Percentiles rank a stretch among this genome's conserved stretches.
Conservation (phyloP, 805 yeast species). For the Starmerella apis region DNA sequence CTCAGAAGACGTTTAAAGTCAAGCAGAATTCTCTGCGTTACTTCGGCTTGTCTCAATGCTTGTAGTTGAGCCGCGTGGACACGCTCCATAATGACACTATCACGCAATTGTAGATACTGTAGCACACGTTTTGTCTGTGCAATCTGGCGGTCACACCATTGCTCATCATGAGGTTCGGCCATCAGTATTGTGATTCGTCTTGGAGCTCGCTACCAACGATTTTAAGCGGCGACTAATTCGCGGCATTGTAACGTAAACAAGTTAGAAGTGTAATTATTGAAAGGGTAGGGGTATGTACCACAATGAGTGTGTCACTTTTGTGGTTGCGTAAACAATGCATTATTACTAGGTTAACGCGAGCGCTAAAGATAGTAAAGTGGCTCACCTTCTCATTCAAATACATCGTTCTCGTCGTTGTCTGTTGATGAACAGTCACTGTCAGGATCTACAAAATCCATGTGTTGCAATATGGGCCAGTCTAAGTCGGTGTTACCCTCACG, state of each 20-base stretch:
- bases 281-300: conserved; percentile 1
- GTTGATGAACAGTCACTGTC: conserved; percentile 4
- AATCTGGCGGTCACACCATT: conserved; percentile 4
- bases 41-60: not conserved
- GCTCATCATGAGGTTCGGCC: not conserved
- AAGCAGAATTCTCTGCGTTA: not conserved
- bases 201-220: not conserved
- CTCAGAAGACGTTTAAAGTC: not conserved
- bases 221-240: not conserved
- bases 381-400: not conserved
- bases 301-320: not conserved
- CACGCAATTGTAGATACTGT: not conserved
- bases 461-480: not conserved
- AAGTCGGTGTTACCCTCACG: not conserved
- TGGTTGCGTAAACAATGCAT: not conserved
- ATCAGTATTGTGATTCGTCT: too few relatives aligned
- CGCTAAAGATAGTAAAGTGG: not conserved
- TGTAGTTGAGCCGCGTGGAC: not conserved
- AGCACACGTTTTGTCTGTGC: not conserved
- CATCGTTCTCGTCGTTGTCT: conserved; percentile 11
- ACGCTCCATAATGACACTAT: not conserved
- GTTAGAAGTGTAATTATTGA: not conserved
- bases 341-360: too few relatives aligned
- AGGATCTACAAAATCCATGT: not conserved
- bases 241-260: not conserved